Conservation (phyloP, 1,284 basidiomycete species). For the Pholiota adiposa region DNA sequence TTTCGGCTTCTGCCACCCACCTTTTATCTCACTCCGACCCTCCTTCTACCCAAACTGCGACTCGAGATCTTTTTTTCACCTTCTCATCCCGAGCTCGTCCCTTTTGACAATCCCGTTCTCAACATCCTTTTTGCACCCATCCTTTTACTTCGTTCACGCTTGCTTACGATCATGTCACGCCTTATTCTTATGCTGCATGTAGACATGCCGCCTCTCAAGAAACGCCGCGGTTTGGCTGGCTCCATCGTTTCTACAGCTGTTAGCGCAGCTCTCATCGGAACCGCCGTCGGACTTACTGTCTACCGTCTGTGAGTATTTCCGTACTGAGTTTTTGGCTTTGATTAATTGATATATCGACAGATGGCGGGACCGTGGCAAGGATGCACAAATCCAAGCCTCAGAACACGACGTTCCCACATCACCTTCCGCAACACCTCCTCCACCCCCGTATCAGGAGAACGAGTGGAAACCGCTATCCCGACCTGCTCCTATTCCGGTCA, state of each 20-base stretch:
- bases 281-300: constrained; percentile 80
- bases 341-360: constrained; percentile 26
- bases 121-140: constrained; percentile 2
- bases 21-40: neutral
- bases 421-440: constrained; percentile 11
- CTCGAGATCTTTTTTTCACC: constrained; percentile 8
- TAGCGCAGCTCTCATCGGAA: constrained; percentile 79
- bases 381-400: constrained; percentile 13
- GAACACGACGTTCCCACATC: constrained; percentile 2
- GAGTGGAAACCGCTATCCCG: constrained; percentile 7
- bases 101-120: constrained; percentile 6
- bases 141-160: constrained; percentile 13
- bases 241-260: constrained; percentile 80
- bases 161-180: constrained; percentile 30
- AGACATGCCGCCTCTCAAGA: constrained; percentile 54
- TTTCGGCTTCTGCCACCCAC: constrained; percentile 1
- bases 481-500: constrained; percentile 6
- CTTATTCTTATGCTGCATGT: constrained; percentile 44
- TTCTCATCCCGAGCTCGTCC: constrained; percentile 1
- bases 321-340: neutral
- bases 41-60: constrained; percentile 1
- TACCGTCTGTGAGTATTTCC: constrained; percentile 70
- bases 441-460: constrained; percentile 11
- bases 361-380: constrained; percentile 75
- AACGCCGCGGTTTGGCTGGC: constrained; percentile 70